Percentiles rank a stretch among this genome's conserved stretches.
phyloP scores from a whole-genome alignment of 345 rosid genomes.

The Populus nigra region DNA sequence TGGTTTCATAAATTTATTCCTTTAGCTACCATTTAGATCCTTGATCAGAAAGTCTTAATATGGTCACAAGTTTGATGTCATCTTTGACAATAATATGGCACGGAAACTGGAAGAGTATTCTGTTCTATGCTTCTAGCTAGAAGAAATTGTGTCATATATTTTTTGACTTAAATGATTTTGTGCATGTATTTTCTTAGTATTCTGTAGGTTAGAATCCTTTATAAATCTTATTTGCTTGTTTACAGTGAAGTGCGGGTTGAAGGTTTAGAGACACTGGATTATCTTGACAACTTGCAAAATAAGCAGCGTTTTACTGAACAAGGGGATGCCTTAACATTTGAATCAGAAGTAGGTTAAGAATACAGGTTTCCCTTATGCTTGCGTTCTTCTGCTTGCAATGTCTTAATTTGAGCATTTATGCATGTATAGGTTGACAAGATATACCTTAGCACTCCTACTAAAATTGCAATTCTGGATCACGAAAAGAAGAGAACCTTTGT shows the following conservation, averaged over 20 bases:
- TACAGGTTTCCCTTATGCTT: neutral
- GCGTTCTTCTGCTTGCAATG: neutral
- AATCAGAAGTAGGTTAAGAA: conserved; percentile 63
- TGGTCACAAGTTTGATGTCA: neutral
- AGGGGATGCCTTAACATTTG: conserved; percentile 94
- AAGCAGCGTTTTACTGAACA: conserved; percentile 87
- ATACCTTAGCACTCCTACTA: conserved; percentile 43
- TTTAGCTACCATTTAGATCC: neutral
- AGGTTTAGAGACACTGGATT: conserved; percentile 90
- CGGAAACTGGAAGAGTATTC: neutral
- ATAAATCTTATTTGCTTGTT: conserved; percentile 25
- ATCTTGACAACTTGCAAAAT: conserved; percentile 81
- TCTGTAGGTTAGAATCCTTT: neutral
- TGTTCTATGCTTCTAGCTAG: neutral
- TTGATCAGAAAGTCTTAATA: neutral
- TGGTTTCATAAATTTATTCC: neutral
- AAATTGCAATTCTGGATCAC: conserved; percentile 90
- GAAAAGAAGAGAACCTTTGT: conserved; percentile 95
- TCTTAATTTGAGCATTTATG: conserved; percentile 6
- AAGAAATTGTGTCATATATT: neutral
- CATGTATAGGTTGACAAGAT: conserved; percentile 23
- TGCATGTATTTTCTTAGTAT: neutral
- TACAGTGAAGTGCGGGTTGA: conserved; percentile 94
- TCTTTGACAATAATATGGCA: neutral
- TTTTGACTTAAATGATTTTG: neutral